Evolutionary conservation across 352 stramenopile genomes (phyloP), one percentile per base, ranked within the genome.

Genomic region (Globisporangium paddicum): DNA sequence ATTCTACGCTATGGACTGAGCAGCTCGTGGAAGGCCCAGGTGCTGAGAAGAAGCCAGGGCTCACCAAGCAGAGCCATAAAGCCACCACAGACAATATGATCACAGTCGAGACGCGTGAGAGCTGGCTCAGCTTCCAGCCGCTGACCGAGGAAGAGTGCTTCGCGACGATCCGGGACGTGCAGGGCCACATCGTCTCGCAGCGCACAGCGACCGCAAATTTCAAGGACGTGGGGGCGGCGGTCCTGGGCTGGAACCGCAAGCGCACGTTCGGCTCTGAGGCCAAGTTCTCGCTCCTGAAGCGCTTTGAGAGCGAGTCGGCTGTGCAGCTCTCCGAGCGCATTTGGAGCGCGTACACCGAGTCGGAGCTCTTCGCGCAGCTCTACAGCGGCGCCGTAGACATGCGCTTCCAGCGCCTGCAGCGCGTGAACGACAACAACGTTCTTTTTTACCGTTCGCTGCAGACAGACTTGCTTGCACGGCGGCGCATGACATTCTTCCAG

Each of bases 201-300:
- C 42, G 41, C 9, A 37, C 53, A 11, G 47, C 21, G 1, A 5
- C 35, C 0, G 28, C 28, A 32, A 60, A 26, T 14, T 73, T 77
- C 47, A 44, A 35, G 3, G 57, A 64, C 18, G 47, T 69, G 7
- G 69, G 63, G 0, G 40, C 46, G 0, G 34, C 58, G 0, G 55
- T 77, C 46, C 67, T 77, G 54, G 69, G 67, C 54, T 77, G 69
- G 69, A 70, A 63, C 32, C 69, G 69, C 50, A 72, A 68, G 51
- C 66, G 68, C 40, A 72, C 66, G 40, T 74, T 61, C 48, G 55
- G 59, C 14, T 44, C 55, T 1, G 45, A 35, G 10, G 40, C 62
- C 6, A 67, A 62, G 44, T 77, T 77, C 40, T 77, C 67, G 23
- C 47, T 77, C 7, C 47, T 66, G 3, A 77, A 77, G 45, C 37